phyloP scores from a whole-genome alignment of 108 stramenopile species.

The Cyclotella sp. region DNA sequence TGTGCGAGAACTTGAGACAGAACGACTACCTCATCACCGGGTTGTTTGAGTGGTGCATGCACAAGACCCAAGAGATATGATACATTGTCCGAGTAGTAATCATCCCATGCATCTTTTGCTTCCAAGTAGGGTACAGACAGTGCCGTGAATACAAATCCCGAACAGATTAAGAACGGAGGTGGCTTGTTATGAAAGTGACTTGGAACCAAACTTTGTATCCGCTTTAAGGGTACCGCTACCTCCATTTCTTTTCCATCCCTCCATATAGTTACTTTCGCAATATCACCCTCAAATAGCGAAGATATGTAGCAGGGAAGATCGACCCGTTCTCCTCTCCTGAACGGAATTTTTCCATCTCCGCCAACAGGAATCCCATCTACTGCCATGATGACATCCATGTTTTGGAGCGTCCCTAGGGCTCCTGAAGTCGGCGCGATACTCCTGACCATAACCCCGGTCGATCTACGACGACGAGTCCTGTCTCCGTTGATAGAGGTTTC shows the following conservation, averaged over 20 bases:
- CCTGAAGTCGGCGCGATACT: conserved; percentile 51
- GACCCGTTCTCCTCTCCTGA: conserved; percentile 62
- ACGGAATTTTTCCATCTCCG: conserved; percentile 63
- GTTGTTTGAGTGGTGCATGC: conserved; percentile 41
- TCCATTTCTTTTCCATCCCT: conserved; percentile 45
- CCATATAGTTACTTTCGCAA: conserved; percentile 47
- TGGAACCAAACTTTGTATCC: conserved; percentile 53
- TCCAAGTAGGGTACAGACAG: conserved; percentile 61
- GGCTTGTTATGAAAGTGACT: conserved; percentile 56
- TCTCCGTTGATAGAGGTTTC: not conserved
- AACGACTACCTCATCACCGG: conserved; percentile 62
- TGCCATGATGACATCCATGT: conserved; percentile 58
- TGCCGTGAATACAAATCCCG: conserved; percentile 66
- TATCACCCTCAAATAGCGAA: conserved; percentile 60
- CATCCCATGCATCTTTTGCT: conserved; percentile 60
- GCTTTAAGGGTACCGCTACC: conserved; percentile 44
- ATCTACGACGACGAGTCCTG: conserved; percentile 6
- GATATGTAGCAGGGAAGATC: conserved; percentile 57
- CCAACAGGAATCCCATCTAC: conserved; percentile 65
- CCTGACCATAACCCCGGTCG: conserved; percentile 56
- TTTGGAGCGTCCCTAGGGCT: conserved; percentile 42
- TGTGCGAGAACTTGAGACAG: conserved; percentile 64
- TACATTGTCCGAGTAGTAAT: conserved; percentile 57
- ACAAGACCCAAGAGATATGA: conserved; percentile 54
- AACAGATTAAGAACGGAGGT: conserved; percentile 61